Conservation (phyloP, 306 rosid genomes). For the Phaseolus lunatus region DNA sequence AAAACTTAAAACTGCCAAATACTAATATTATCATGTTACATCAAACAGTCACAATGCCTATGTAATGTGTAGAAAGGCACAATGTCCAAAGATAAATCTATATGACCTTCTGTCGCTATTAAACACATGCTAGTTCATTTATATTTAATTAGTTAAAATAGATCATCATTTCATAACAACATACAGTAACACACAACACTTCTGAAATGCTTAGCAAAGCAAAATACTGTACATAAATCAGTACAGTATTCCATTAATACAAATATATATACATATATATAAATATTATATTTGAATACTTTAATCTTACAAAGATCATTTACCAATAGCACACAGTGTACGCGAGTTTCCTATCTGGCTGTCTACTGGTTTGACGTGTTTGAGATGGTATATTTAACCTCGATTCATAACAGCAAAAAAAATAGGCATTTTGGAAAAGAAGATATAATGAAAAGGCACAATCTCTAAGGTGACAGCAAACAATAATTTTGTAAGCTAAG, state of each 20-base stretch:
- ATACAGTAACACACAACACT: not conserved
- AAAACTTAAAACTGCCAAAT: not conserved
- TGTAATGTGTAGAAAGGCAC: not conserved
- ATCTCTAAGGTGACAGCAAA: not conserved
- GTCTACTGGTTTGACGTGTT: not conserved
- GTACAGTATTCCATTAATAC: not conserved
- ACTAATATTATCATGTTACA: not conserved
- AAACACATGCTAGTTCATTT: not conserved
- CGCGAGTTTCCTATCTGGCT: not conserved
- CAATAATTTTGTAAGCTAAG: not conserved
- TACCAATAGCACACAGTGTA: not conserved
- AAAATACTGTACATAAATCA: slow-evolving; percentile 10
- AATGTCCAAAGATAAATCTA: slow-evolving; percentile 1
- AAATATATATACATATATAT: not conserved
- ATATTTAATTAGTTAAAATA: not conserved
- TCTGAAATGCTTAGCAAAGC: not conserved
- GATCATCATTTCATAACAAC: slow-evolving; percentile 18
- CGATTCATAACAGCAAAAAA: slow-evolving; percentile 1
- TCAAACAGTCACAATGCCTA: slow-evolving; percentile 1
- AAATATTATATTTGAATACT: not conserved
- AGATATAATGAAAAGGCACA: slow-evolving; percentile 26
- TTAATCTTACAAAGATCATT: too few species aligned
- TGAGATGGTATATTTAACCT: not conserved
- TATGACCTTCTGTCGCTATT: not conserved
- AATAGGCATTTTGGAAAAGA: slow-evolving; percentile 16